phyloP scores from a whole-genome alignment of 768 basidiomycete genomes.

The Leccinum sublutescens region DNA sequence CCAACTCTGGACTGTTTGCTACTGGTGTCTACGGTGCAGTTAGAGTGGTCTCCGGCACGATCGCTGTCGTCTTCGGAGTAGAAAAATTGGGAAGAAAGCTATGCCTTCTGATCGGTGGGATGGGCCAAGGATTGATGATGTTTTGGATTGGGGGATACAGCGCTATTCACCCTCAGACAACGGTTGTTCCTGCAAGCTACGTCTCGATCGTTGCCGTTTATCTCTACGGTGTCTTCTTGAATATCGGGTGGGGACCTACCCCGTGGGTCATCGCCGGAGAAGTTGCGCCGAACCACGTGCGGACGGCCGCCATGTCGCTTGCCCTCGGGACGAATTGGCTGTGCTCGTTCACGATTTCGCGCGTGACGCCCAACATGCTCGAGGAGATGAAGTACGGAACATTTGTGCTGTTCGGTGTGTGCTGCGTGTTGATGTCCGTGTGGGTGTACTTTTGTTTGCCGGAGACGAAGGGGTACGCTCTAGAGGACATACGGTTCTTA shows the following conservation, averaged over 20 bases:
- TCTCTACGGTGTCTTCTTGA: slow-evolving; percentile 37
- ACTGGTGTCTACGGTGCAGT: slow-evolving; percentile 44
- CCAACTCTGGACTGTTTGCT: slow-evolving; percentile 44
- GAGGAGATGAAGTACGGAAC: slow-evolving; percentile 32
- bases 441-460: slow-evolving; percentile 41
- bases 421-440: slow-evolving; percentile 32
- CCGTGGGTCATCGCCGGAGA: slow-evolving; percentile 35
- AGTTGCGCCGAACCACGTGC: slow-evolving; percentile 39
- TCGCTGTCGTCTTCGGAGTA: slow-evolving; percentile 45
- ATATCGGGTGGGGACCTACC: slow-evolving; percentile 31
- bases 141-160: slow-evolving; percentile 38
- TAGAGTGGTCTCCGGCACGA: slow-evolving; percentile 42
- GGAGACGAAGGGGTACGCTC: slow-evolving; percentile 39
- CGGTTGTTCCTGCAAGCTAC: slow-evolving; percentile 34
- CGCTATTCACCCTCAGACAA: slow-evolving; percentile 30
- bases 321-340: slow-evolving; percentile 37
- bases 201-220: slow-evolving; percentile 40
- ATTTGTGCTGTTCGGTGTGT: slow-evolving; percentile 34
- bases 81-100: slow-evolving; percentile 49
- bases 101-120: slow-evolving; percentile 47
- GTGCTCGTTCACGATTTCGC: slow-evolving; percentile 37
- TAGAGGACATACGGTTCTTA: slow-evolving; percentile 38
- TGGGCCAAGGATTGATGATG: slow-evolving; percentile 45
- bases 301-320: slow-evolving; percentile 34
- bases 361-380: slow-evolving; percentile 39